phyloP scores from a whole-genome alignment of 2,329 filamentous ascomycete species.

The Waltergamsia citrina region DNA sequence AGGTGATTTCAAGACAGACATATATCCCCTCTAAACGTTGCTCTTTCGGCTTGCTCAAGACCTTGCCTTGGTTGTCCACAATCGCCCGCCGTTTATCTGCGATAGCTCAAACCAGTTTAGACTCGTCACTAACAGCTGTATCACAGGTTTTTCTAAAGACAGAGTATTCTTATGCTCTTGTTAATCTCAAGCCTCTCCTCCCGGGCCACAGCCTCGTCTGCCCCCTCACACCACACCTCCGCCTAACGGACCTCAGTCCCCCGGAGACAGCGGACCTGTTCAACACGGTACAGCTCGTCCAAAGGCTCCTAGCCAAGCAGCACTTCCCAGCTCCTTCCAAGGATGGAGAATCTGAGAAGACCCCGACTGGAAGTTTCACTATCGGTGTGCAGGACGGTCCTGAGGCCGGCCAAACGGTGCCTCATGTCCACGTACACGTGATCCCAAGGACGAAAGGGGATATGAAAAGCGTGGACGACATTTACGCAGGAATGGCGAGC shows the following conservation, averaged over 20 bases:
- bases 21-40: too few relatives aligned
- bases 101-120: too few relatives aligned
- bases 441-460: slow-evolving; percentile 62
- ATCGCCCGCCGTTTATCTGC: too few relatives aligned
- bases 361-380: slow-evolving; percentile 68
- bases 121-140: neutral
- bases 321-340: slow-evolving; percentile 43
- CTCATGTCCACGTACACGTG: slow-evolving; percentile 88
- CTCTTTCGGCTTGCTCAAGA: too few relatives aligned
- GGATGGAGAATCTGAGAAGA: slow-evolving; percentile 9
- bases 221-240: slow-evolving; percentile 57
- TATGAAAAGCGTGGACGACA: slow-evolving; percentile 47
- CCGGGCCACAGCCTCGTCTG: slow-evolving; percentile 91
- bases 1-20: too few relatives aligned
- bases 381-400: slow-evolving; percentile 90
- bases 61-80: too few relatives aligned
- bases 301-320: slow-evolving; percentile 58
- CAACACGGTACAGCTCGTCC: slow-evolving; percentile 72
- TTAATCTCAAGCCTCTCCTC: slow-evolving; percentile 91
- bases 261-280: slow-evolving; percentile 77
- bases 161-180: slow-evolving; percentile 71
- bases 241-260: slow-evolving; percentile 63
- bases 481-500: slow-evolving; percentile 76
- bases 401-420: slow-evolving; percentile 86
- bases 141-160: slow-evolving; percentile 78